These are phyloP conservation scores for Aspergillus fijiensis DNA, from an alignment of 2,329 filamentous ascomycete genomes.

Conservation along the genomic window DNA sequence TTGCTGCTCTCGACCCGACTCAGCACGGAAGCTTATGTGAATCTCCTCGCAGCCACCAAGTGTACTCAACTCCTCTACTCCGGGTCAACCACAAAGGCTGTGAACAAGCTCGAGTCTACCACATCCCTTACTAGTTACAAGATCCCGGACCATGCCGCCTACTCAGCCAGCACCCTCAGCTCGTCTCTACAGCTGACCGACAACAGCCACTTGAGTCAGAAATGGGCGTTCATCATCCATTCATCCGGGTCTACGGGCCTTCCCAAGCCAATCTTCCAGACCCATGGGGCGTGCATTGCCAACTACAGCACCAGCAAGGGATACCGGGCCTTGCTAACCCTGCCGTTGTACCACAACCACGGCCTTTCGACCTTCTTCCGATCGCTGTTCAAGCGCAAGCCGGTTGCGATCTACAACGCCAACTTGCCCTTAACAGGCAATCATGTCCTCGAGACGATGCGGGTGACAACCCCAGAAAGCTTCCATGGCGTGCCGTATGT, in stretches of 20 bases:
- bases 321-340: slow-evolving; percentile 52
- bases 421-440: slow-evolving; percentile 54
- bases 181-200: slow-evolving; percentile 20
- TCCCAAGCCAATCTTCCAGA: slow-evolving; percentile 62
- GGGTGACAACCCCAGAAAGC: slow-evolving; percentile 24
- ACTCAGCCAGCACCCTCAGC: slow-evolving; percentile 10
- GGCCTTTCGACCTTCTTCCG: slow-evolving; percentile 56
- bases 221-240: slow-evolving; percentile 48
- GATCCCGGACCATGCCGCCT: slow-evolving; percentile 4
- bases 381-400: slow-evolving; percentile 51
- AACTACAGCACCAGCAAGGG: slow-evolving; percentile 48
- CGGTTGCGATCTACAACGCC: slow-evolving; percentile 56
- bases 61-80: slow-evolving; percentile 17
- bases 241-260: slow-evolving; percentile 60
- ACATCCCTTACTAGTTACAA: not conserved
- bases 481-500: slow-evolving; percentile 64
- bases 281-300: slow-evolving; percentile 51
- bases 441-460: slow-evolving; percentile 41
- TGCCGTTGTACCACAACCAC: slow-evolving; percentile 60
- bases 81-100: slow-evolving; percentile 17
- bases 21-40: slow-evolving; percentile 51
- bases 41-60: slow-evolving; percentile 46
- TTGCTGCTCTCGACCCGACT: slow-evolving; percentile 57
- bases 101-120: not conserved
- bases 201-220: slow-evolving; percentile 24